Conservation (phyloP, 257 asterid genomes). For the Rhazya stricta region DNA sequence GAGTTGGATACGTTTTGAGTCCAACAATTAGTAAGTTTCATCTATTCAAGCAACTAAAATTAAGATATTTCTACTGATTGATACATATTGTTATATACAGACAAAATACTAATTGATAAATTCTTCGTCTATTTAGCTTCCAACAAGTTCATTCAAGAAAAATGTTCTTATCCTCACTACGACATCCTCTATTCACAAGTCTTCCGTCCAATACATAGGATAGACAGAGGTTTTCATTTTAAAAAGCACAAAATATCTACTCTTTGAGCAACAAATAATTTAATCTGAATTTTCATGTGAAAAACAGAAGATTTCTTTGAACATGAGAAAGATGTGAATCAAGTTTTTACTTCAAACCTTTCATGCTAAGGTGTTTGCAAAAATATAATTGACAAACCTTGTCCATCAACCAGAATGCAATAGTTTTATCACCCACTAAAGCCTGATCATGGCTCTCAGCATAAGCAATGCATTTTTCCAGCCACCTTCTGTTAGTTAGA, state of each 20-base stretch:
- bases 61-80: neutral
- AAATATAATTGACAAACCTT: constrained; percentile 50
- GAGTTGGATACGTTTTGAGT: neutral
- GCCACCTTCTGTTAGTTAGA: constrained; percentile 92
- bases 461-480: constrained; percentile 79
- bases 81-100: neutral
- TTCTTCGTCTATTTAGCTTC: neutral
- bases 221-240: neutral
- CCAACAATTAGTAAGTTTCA: neutral
- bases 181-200: neutral
- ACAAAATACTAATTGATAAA: neutral
- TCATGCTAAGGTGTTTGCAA: neutral
- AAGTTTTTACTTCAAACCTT: neutral
- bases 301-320: neutral
- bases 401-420: constrained; percentile 99
- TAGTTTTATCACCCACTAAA: constrained; percentile 94
- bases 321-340: neutral
- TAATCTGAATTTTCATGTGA: neutral
- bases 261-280: neutral
- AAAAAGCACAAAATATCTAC: neutral
- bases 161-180: neutral
- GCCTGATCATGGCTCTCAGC: constrained; percentile 99
- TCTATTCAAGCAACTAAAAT: neutral
- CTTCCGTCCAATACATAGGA: neutral
- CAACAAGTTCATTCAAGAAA: neutral